phyloP scores from a whole-genome alignment of 1,284 basidiomycete genomes.

The Ceratobasidium sp. region DNA sequence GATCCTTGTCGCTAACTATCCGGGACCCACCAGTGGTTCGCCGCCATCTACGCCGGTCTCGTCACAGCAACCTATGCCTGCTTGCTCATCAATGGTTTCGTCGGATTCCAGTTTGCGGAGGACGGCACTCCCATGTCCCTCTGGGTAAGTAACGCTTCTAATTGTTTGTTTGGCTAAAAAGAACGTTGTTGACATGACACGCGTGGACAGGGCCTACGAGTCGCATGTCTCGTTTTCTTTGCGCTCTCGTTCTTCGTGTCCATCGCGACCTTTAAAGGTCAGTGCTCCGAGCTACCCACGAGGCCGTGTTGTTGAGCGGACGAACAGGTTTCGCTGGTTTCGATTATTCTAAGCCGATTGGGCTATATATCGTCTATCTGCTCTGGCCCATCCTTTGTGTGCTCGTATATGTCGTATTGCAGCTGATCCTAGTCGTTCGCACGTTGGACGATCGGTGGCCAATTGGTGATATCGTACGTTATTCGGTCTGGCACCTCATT shows the following conservation, averaged over 20 bases:
- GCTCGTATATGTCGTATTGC: slow-evolving; percentile 88
- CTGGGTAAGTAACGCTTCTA: slow-evolving; percentile 72
- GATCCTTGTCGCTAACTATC: not conserved
- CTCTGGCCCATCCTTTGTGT: slow-evolving; percentile 93
- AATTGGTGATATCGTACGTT: slow-evolving; percentile 77
- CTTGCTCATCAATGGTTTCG: slow-evolving; percentile 95
- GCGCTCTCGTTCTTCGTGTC: slow-evolving; percentile 88
- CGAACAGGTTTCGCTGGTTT: slow-evolving; percentile 69
- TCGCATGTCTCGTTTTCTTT: slow-evolving; percentile 83
- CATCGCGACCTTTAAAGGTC: slow-evolving; percentile 90
- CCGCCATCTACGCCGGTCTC: slow-evolving; percentile 91
- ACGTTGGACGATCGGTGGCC: slow-evolving; percentile 99
- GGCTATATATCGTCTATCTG: slow-evolving; percentile 93
- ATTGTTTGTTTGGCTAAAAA: not conserved
- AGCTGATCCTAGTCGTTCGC: slow-evolving; percentile 93
- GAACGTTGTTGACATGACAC: slow-evolving; percentile 9
- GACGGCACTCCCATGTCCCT: slow-evolving; percentile 96
- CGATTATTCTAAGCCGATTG: slow-evolving; percentile 76
- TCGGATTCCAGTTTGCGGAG: slow-evolving; percentile 98
- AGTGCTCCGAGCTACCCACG: not conserved
- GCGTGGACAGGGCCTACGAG: slow-evolving; percentile 74
- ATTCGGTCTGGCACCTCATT: not conserved
- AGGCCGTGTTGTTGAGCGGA: not conserved
- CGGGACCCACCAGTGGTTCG: slow-evolving; percentile 76
- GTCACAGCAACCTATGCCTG: slow-evolving; percentile 90